These are phyloP conservation scores for Aspergillus jensenii DNA, from an alignment of 2,329 filamentous ascomycete genomes.

Conservation along the genomic window DNA sequence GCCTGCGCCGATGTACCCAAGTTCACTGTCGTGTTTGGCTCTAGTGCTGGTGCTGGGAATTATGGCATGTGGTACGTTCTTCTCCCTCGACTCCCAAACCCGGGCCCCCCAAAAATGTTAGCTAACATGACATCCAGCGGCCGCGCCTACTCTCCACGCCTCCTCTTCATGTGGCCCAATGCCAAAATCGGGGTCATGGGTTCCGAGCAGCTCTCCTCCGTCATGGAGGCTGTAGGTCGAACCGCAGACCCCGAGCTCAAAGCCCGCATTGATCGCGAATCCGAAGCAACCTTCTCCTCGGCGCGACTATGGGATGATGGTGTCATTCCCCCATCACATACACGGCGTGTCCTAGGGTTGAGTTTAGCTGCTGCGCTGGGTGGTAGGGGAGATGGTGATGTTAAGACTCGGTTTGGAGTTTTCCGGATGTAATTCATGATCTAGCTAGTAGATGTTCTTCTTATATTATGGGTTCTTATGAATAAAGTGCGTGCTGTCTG, in stretches of 20 bases:
- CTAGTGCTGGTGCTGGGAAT: constrained; percentile 89
- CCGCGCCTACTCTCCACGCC: constrained; percentile 83
- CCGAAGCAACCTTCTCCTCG: constrained; percentile 82
- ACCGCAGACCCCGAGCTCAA: constrained; percentile 77
- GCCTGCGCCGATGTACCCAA: constrained; percentile 94
- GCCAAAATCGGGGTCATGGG: constrained; percentile 98
- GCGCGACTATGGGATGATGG: constrained; percentile 91
- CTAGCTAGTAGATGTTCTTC: neutral
- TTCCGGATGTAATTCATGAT: constrained; percentile 69
- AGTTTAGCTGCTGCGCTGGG: constrained; percentile 71
- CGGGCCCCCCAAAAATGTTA: neutral
- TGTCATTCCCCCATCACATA: constrained; percentile 75
- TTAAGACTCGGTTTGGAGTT: constrained; percentile 71
- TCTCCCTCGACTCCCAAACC: neutral
- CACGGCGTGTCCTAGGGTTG: constrained; percentile 68
- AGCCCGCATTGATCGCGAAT: constrained; percentile 84
- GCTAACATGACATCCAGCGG: constrained; percentile 55
- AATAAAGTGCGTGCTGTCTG: neutral
- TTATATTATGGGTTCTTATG: neutral
- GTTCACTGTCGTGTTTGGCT: constrained; percentile 94
- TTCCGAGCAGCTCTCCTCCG: constrained; percentile 81
- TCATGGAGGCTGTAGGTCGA: constrained; percentile 94
- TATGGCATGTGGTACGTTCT: constrained; percentile 86
- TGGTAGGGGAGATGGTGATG: constrained; percentile 60
- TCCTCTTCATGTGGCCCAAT: constrained; percentile 97